Evolutionary conservation across 306 rosid genomes (phyloP), one percentile per base, ranked within the genome.

Genomic region (Boehmeria nivea): DNA sequence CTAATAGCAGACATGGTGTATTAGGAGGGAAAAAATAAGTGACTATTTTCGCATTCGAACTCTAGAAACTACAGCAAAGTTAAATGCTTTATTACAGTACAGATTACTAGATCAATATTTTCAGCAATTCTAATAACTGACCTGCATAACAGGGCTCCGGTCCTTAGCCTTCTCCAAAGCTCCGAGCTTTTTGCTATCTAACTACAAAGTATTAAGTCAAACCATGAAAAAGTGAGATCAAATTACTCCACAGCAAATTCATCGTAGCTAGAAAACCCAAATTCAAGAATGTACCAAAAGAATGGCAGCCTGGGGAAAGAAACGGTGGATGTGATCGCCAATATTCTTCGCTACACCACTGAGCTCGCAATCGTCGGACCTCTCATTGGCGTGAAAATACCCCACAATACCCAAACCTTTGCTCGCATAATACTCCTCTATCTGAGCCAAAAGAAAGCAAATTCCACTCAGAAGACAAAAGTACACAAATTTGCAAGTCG

Each of bases 341-440:
- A 87, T 68, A 27, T 87, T 84, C 81, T 84, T 91, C 0, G 98
- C 93, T 26, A 84, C 81, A 50, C 87, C 81, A 21, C 87, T 61
- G 19, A 87, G 94, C 61, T 78, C 96, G 16, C 34, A 59, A 62
- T 91, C 98, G 63, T 91, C 98, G 56, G 76, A 80, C 72, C 98
- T 88, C 87, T 87, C 96, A 48, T 91, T 91, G 2, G 96, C 94
- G n/a, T 91, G 96, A 63, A 84, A 91, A 65, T 87, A 87, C 2
- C 98, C 96, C 51, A 91, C 87, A 21, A 91, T 81, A 57, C 75
- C 78, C 65, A 82, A 18, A 36, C 96, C 98, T 72, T 80, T 74
- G 3, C 79, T 60, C 15, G 93, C 85, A 63, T 68, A 87, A 33
- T 84, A 68, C 54, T 91, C 96, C 71, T 91, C 98, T 56, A 87